Conservation (phyloP, 768 basidiomycete species). For the Pisolithus tinctorius region DNA sequence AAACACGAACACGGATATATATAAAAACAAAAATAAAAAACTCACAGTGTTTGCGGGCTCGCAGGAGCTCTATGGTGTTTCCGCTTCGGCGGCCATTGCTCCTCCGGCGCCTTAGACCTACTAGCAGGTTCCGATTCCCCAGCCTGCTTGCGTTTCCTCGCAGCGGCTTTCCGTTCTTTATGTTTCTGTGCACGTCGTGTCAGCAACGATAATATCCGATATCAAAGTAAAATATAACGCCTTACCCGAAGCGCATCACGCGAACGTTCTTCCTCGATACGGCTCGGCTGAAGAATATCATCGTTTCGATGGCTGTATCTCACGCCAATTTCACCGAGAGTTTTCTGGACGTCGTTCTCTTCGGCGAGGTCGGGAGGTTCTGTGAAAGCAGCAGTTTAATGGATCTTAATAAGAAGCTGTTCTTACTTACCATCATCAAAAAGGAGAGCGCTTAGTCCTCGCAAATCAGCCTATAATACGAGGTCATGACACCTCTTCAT, state of each 20-base stretch:
- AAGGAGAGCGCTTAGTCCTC: constrained; percentile 57
- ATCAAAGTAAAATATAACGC: constrained; percentile 1
- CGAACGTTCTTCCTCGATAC: constrained; percentile 60
- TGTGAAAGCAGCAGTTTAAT: constrained; percentile 9
- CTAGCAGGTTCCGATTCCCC: constrained; percentile 3
- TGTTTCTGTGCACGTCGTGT: constrained; percentile 15
- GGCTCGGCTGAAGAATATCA: constrained; percentile 58
- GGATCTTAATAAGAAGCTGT: background rate
- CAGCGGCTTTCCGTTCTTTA: constrained; percentile 17
- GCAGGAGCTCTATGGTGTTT: constrained; percentile 45
- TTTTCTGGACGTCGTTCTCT: constrained; percentile 47
- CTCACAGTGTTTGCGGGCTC: constrained; percentile 48
- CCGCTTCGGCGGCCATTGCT: constrained; percentile 61
- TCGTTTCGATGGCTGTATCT: constrained; percentile 74
- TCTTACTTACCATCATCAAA: constrained; percentile 64
- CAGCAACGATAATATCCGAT: background rate
- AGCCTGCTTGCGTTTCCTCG: constrained; percentile 16
- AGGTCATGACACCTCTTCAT: too few relatives aligned
- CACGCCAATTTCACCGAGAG: constrained; percentile 55
- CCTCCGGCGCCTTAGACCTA: constrained; percentile 28
- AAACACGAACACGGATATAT: background rate
- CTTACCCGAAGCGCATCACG: constrained; percentile 45
- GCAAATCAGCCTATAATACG: constrained; percentile 40
- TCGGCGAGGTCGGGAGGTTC: constrained; percentile 35
- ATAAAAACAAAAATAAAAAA: background rate